Evolutionary conservation across 805 yeast genomes (phyloP), one percentile per base, ranked within the genome.

Genomic region (Ogataea pignaliae): DNA sequence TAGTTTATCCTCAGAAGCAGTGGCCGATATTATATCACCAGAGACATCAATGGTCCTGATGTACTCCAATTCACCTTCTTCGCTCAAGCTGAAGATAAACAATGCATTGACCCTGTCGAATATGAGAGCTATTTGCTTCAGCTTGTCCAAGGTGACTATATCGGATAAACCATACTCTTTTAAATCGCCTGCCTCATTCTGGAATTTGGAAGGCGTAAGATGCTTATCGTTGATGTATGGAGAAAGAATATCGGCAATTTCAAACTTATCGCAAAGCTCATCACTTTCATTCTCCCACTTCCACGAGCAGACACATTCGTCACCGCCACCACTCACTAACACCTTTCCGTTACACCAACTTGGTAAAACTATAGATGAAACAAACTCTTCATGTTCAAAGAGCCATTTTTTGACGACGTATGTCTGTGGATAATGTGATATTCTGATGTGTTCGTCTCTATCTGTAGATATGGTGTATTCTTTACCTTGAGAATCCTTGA

Each of bases 371-470:
- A 93, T 61, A 7, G 77, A 69, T 2, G 96, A 83, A 10, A 93
- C 82, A 53, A 88, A 95, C 63, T 88, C 85, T 36, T 72, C 70
- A 61, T 91, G 97, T 3, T 96, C 97, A 62, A 88, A 88, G 42
- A 90, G 70, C 80, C 88, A 89, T 55, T 80, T 77, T 49, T 88
- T 85, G 41, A 95, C 82, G 21, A 89, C 78, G 54, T 71, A 88
- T 3, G 90, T 71, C 50, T 82, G 75, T 2, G 97, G 98, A 56
- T 76, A 88, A 51, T 79, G 75, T 2, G 96, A 78, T 14, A 93
- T 73, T 61, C 95, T 77, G 50, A 93, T 85, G 64, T 95, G 99
- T 65, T 93, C 99, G 65, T 93, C 99, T 65, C 99, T 77, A 68
- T 93, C 99, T 33, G 90, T 81, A 1, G 95, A 81, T 43, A 91